Conservation (phyloP, 2,329 filamentous ascomycete genomes). For the Calonectria multiphialidica region DNA sequence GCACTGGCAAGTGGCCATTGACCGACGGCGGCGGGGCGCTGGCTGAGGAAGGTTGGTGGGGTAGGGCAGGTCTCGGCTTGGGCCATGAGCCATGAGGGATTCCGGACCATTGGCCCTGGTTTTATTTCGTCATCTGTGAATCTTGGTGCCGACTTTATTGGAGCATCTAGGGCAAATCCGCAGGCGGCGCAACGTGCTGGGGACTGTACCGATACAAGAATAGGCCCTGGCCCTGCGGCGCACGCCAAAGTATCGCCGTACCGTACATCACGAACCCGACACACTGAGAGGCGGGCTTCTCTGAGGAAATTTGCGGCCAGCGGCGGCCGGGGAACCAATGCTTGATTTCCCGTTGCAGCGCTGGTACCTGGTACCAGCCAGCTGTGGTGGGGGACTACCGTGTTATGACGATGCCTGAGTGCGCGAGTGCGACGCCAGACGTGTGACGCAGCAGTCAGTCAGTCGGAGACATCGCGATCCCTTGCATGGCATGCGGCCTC, state of each 20-base stretch:
- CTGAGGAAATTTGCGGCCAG: neutral
- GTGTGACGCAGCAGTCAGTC: neutral
- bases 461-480: neutral
- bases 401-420: neutral
- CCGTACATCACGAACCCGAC: neutral
- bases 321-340: neutral
- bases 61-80: slow-evolving; percentile 31
- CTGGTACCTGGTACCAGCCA: slow-evolving; percentile 1
- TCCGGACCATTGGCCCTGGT: slow-evolving; percentile 32
- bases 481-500: neutral
- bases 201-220: slow-evolving; percentile 12
- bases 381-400: neutral
- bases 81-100: slow-evolving; percentile 18
- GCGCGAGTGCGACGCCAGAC: neutral
- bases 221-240: neutral
- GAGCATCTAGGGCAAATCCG: slow-evolving; percentile 20
- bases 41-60: slow-evolving; percentile 27
- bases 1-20: slow-evolving; percentile 6
- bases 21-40: slow-evolving; percentile 7
- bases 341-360: neutral
- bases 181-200: neutral
- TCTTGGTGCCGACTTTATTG: slow-evolving; percentile 19
- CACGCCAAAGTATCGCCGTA: neutral
- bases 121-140: slow-evolving; percentile 40
- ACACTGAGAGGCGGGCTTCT: neutral